phyloP scores from a whole-genome alignment of 352 stramenopile genomes.

The Stephanocyclus meneghinianus region DNA sequence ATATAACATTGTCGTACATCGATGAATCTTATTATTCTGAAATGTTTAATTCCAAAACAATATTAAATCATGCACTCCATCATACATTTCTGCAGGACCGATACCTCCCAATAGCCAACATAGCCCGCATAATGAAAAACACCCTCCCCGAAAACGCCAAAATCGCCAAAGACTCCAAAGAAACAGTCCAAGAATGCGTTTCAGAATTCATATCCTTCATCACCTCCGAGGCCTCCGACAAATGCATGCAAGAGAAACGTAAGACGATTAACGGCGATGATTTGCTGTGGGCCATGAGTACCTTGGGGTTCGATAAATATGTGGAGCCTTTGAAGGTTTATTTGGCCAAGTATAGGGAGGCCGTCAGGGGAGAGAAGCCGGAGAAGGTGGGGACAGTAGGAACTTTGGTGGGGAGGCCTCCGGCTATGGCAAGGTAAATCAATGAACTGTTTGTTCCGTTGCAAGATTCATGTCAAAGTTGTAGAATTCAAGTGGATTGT shows the following conservation, averaged over 20 bases:
- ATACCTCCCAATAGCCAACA: slow-evolving; percentile 99
- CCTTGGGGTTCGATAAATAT: slow-evolving; percentile 99
- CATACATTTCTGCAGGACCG: slow-evolving; percentile 86
- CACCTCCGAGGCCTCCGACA: slow-evolving; percentile 96
- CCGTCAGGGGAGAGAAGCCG: slow-evolving; percentile 77
- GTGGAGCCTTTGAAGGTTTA: slow-evolving; percentile 99
- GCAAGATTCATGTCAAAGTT: no score
- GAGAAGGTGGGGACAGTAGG: slow-evolving; percentile 43
- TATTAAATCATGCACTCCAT: not conserved
- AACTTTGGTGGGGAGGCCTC: slow-evolving; percentile 10
- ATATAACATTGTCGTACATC: no score
- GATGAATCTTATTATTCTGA: not conserved
- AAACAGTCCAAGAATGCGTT: slow-evolving; percentile 99
- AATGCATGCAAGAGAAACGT: slow-evolving; percentile 98
- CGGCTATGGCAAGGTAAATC: slow-evolving; percentile 16
- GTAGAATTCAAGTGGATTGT: no score
- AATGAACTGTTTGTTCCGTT: no score
- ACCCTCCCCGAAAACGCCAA: slow-evolving; percentile 97
- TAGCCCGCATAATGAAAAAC: slow-evolving; percentile 99
- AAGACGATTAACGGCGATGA: slow-evolving; percentile 99
- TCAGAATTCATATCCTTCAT: slow-evolving; percentile 99
- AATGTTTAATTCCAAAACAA: not conserved
- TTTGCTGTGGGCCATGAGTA: slow-evolving; percentile 99
- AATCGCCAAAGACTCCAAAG: slow-evolving; percentile 99
- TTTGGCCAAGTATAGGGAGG: slow-evolving; percentile 96